These are phyloP conservation scores for Noccaea bulbosa DNA, from an alignment of 345 rosid genomes.

Conservation along the genomic window DNA sequence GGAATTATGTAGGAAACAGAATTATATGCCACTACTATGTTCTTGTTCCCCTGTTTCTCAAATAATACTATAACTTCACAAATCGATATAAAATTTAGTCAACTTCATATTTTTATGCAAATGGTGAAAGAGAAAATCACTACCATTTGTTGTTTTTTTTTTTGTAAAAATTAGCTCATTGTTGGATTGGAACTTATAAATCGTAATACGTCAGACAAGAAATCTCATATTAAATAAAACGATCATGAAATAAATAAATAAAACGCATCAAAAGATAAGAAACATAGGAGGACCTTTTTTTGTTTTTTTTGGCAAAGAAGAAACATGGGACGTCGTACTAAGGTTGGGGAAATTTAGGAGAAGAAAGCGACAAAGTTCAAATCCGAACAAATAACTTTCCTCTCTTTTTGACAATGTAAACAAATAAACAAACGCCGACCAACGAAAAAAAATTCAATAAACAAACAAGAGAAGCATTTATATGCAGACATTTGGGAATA, in stretches of 20 bases:
- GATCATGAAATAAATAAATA: neutral
- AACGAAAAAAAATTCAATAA: conserved; percentile 11
- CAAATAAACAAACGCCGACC: conserved; percentile 37
- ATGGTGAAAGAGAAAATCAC: conserved; percentile 9
- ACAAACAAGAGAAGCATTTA: conserved; percentile 36
- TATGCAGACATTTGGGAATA: conserved; percentile 24
- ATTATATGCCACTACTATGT: neutral
- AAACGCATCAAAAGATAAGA: conserved; percentile 8
- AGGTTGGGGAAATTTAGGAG: conserved; percentile 25
- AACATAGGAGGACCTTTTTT: conserved; percentile 32
- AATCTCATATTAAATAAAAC: neutral
- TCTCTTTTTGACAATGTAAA: conserved; percentile 18
- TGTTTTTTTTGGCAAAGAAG: neutral
- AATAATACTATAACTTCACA: conserved; percentile 6
- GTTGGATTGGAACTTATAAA: neutral
- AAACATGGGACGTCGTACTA: conserved; percentile 31
- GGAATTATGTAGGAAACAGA: neutral
- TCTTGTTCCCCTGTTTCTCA: conserved; percentile 3
- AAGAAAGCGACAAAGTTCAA: conserved; percentile 34
- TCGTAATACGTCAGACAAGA: neutral
- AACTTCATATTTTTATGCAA: conserved; percentile 17
- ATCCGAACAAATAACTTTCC: conserved; percentile 21
- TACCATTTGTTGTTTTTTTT: neutral
- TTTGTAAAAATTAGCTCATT: neutral
- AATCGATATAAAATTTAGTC: neutral